Base-by-base conservation (phyloP, 495 filamentous ascomycete genomes). In the Tuber umbilicatum region DNA sequence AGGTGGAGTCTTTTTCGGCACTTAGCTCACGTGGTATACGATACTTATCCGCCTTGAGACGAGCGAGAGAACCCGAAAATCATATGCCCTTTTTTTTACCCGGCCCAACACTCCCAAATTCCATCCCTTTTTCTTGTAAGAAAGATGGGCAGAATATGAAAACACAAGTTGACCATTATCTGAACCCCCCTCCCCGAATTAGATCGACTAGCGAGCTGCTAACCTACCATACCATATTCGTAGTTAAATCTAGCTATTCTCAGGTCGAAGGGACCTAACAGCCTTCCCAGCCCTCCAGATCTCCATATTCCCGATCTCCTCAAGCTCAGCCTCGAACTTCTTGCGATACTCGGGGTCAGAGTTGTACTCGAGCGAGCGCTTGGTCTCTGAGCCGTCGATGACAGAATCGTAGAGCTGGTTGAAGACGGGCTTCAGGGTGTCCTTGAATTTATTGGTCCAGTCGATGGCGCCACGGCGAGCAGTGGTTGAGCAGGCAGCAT, bases 261-360 rank as follows among this genome's bases (percentile, higher is more conserved):
- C 94, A 80, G 94, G 94, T 79, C 93, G 92, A 83, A 97, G 92
- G 83, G 89, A 88, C 86, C 93, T 90, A 76, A 99, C 95, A 79
- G 96, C 92, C 91, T 97, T 98, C 84, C 95, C 95, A 74, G 96
- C 95, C 80, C 91, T 90, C 95, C 95, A 99, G 89, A 99, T 98
- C 89, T 99, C 95, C 84, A 98, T 86, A 81, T 93, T 89, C 80
- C 93, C 90, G 86, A 99, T 97, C 86, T 97, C 94, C 86, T 95
- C 86, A 89, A 99, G 90, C 90, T 99, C 95, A 83, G 91, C 87
- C 89, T 97, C 93, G 84, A 92, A 98, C 86, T 92, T 93, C 89
- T 97, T 87, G 77, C 95, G 89, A 89, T 98, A 98, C 85, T 99
- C 92, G 78, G 90, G 87, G 85, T 97, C 92, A 80, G 89, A 89